Base-by-base conservation (phyloP, 83 land plant species). In the Picea abies region DNA sequence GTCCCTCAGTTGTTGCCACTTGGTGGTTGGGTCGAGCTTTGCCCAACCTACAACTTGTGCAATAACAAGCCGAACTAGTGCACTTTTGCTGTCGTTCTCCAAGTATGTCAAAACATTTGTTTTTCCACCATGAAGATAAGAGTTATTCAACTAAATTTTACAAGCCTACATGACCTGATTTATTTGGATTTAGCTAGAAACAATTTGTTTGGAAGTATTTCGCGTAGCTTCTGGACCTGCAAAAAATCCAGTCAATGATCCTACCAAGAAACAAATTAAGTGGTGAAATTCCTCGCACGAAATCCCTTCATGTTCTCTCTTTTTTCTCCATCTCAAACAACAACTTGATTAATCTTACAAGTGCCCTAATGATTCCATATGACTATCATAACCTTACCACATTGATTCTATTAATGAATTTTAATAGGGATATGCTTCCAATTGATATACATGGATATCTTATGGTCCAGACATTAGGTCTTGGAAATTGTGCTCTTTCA, bases 151-250 rank as follows among this genome's bases (percentile, higher is more conserved):
- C 60, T 85, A 20, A 68, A 88, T 41, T 90, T 84, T 73, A 16
- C 81, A 3, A 72, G 47, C 4, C 56, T 88, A 79, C 14, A 58
- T 29, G 47, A 58, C 20, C 79, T 91, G 8, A 79, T 15, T 14
- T 78, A 81, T 41, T 68, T 91, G 44, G 93, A 91, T 87, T 79
- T 91, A 9, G 86, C 76, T 29, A 41, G 80, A 2, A 91, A 91
- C 64, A 37, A 14, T 7, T 85, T 91, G 56, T 56, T 60, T n/a
- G 90, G 91, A 6, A 35, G 26, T 11, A 78, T 89, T 79, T 91
- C 89, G 10, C 63, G 63, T 26, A 76, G 49, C 29, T 75, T 91
- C 9, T 63, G 86, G 5, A 32, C 35, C 29, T 89, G 89, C 76
- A 3, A 19, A 19, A 58, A 52, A 69, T 91, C 82, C 86, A 78